Evolutionary conservation across 2,329 filamentous ascomycete genomes (phyloP), one percentile per base, ranked within the genome.

Genomic region (Fusarium acutatum): DNA sequence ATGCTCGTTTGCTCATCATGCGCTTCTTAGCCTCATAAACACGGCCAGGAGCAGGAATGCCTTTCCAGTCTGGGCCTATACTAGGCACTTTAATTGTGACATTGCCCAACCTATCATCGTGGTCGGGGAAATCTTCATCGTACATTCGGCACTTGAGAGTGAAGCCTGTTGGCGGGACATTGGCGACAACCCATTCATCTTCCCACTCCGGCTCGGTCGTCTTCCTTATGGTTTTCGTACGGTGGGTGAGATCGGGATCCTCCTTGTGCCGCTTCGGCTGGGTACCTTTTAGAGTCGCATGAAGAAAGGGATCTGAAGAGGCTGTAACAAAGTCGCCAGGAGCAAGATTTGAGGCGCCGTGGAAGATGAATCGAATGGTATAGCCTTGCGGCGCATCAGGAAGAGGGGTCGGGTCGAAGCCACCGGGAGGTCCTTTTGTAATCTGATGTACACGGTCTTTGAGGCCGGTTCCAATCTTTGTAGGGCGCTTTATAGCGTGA

Each of bases 31-130:
- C 89, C 60, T 91, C 87, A 79, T 91, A 96, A 20, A 85, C 83
- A 68, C 90, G 85, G 6, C 84, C 85, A 0, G 84, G 83, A 6
- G 92, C 86, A 8, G 88, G 87, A 57, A 95, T 88, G 0, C 93
- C 93, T 14, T 84, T 76, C 94, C 94, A 97, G 43, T 87, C 81
- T 46, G 92, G 89, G 53, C 85, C 85, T 12, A 97, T 80, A 5
- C 83, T 79, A 17, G 86, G 83, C 0, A 93, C 89, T 24, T 88
- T 83, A 60, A 97, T 85, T 52, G 94, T 94, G 7, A 94, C 94
- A 78, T 96, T 97, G 17, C 96, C 96, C 26, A 98, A 87, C 32
- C 94, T 88, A 82, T 98, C 96, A 79, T 98, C 93, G 73, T 93
- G 90, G 80, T 98, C 94, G 3, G 92, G 90, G 38, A 91, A 90